phyloP scores from a whole-genome alignment of 2,329 filamentous ascomycete species.

The Fusarium compactum region DNA sequence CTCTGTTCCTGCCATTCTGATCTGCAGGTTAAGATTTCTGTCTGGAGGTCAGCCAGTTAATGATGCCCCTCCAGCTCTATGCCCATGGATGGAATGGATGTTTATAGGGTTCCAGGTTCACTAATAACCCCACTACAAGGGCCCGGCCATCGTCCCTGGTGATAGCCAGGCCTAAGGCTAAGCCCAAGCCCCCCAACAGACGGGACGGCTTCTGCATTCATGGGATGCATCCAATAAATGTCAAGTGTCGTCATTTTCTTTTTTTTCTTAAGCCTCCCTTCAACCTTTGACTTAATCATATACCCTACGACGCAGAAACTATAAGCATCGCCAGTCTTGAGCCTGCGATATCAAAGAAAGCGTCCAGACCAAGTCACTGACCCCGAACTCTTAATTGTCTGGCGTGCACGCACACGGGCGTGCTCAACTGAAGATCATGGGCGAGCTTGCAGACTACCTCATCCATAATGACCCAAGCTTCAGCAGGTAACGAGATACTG shows the following conservation, averaged over 20 bases:
- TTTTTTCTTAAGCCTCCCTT: constrained; percentile 4
- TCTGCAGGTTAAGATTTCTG: too few relatives aligned
- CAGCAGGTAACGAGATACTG: constrained; percentile 58
- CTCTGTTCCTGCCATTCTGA: neutral
- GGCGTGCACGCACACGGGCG: neutral
- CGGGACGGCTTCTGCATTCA: constrained; percentile 17
- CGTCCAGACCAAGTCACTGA: neutral
- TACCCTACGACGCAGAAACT: neutral
- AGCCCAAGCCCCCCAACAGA: neutral
- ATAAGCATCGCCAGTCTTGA: neutral
- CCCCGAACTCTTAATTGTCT: neutral
- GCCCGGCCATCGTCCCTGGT: constrained; percentile 20
- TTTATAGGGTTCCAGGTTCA: neutral
- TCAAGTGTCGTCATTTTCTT: constrained; percentile 33
- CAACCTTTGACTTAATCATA: neutral
- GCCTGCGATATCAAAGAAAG: neutral
- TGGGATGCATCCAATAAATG: constrained; percentile 16
- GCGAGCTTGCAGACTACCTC: constrained; percentile 76
- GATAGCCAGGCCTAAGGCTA: neutral
- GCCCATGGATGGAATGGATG: neutral
- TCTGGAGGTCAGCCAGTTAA: neutral
- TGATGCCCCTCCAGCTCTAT: neutral
- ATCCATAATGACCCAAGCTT: constrained; percentile 72
- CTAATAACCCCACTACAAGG: constrained; percentile 1
- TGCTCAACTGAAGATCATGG: constrained; percentile 59